Evolutionary conservation across 805 yeast species (phyloP).

Genomic region (Myxozyma udenii): DNA sequence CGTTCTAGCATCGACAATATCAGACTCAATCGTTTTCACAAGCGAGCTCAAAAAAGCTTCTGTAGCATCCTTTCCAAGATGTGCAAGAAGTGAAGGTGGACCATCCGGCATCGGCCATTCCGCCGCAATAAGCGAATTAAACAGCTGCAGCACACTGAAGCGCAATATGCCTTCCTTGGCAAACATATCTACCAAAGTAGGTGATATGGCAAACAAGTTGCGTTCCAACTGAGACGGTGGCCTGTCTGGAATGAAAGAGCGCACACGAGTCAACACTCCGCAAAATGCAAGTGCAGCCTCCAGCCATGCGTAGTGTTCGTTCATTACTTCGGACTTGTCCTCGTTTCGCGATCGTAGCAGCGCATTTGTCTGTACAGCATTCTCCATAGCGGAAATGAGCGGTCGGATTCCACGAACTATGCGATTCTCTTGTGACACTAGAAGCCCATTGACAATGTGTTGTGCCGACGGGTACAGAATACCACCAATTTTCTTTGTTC

Average conservation of each 20-base stretch:
- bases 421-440: slow-evolving; percentile 47
- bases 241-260: slow-evolving; percentile 45
- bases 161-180: slow-evolving; percentile 50
- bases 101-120: slow-evolving; percentile 52
- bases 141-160: slow-evolving; percentile 50
- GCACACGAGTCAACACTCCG: slow-evolving; percentile 53
- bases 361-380: slow-evolving; percentile 33
- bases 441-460: slow-evolving; percentile 54
- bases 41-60: slow-evolving; percentile 58
- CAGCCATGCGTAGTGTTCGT: slow-evolving; percentile 51
- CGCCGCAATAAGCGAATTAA: slow-evolving; percentile 42
- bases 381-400: slow-evolving; percentile 50
- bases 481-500: slow-evolving; percentile 46
- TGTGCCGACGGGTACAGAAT: slow-evolving; percentile 53
- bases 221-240: slow-evolving; percentile 66
- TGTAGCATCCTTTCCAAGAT: slow-evolving; percentile 66
- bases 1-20: slow-evolving; percentile 32
- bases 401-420: slow-evolving; percentile 56
- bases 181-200: slow-evolving; percentile 58
- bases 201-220: slow-evolving; percentile 53
- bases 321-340: slow-evolving; percentile 48
- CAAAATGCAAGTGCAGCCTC: slow-evolving; percentile 54
- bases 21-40: slow-evolving; percentile 56
- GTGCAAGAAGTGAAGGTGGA: slow-evolving; percentile 73
- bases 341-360: slow-evolving; percentile 38